Conservation (phyloP, 495 filamentous ascomycete genomes). For the Durotheca rogersii region DNA sequence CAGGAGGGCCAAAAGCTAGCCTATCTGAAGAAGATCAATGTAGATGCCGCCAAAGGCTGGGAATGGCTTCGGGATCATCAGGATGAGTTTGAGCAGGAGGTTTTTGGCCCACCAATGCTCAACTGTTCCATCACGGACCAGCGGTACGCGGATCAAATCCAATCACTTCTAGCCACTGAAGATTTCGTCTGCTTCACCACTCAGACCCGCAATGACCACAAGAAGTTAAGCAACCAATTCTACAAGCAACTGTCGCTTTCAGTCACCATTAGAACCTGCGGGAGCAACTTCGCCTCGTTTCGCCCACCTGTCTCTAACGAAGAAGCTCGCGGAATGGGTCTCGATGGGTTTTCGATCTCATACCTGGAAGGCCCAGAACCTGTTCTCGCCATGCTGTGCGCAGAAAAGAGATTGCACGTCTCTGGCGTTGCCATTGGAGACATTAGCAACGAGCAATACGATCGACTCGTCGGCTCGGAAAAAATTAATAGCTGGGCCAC, state of each 20-base stretch:
- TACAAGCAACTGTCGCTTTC: slow-evolving; percentile 57
- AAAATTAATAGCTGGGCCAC: slow-evolving; percentile 62
- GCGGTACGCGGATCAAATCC: slow-evolving; percentile 70
- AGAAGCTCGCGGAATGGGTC: slow-evolving; percentile 59
- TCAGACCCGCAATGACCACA: slow-evolving; percentile 71
- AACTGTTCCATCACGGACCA: slow-evolving; percentile 78
- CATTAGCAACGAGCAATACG: slow-evolving; percentile 63
- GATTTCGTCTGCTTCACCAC: slow-evolving; percentile 75
- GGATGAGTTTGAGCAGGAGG: slow-evolving; percentile 70
- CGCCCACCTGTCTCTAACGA: slow-evolving; percentile 55
- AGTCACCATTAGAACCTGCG: slow-evolving; percentile 62
- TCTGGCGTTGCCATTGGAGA: slow-evolving; percentile 64
- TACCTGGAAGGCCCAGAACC: slow-evolving; percentile 77
- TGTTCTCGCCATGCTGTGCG: slow-evolving; percentile 84
- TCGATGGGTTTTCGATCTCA: slow-evolving; percentile 78
- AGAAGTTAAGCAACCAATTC: slow-evolving; percentile 60
- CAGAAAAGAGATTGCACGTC: slow-evolving; percentile 62
- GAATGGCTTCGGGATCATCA: slow-evolving; percentile 76
- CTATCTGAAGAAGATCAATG: slow-evolving; percentile 57
- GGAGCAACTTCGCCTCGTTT: slow-evolving; percentile 51
- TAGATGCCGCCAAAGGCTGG: slow-evolving; percentile 69
- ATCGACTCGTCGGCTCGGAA: slow-evolving; percentile 50
- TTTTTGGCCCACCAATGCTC: slow-evolving; percentile 83
- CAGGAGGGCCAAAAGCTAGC: slow-evolving; percentile 71
- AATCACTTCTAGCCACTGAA: slow-evolving; percentile 61